phyloP scores from a whole-genome alignment of 1,284 basidiomycete species.

The Bjerkandera adusta region DNA sequence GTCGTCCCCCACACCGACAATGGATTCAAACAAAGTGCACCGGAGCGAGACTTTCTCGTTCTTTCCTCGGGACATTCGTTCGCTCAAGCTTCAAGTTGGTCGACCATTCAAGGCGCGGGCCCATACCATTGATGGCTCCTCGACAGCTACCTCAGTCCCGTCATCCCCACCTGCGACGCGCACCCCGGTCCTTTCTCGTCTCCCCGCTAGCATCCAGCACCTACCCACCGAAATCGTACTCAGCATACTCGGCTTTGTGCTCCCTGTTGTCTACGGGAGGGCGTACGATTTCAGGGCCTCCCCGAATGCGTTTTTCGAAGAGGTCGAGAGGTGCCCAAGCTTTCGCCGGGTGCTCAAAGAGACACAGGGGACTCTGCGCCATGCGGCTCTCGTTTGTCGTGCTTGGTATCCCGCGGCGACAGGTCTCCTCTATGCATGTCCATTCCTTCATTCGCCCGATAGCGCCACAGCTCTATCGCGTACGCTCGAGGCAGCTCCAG shows the following conservation, averaged over 20 bases:
- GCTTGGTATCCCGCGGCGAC: constrained; percentile 13
- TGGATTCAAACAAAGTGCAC: constrained; percentile 10
- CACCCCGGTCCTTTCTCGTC: constrained; percentile 10
- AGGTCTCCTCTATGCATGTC: constrained; percentile 12
- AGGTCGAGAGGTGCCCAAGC: neutral
- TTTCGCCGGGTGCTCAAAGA: constrained; percentile 10
- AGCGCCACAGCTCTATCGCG: constrained; percentile 7
- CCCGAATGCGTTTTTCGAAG: constrained; percentile 10
- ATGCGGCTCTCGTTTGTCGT: constrained; percentile 9
- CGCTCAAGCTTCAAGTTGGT: constrained; percentile 1
- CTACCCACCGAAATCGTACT: constrained; percentile 15
- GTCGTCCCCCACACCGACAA: constrained; percentile 4
- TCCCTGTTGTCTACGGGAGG: constrained; percentile 11
- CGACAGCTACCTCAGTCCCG: constrained; percentile 14
- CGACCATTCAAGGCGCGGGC: constrained; percentile 6
- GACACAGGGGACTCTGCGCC: constrained; percentile 7
- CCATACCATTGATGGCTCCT: constrained; percentile 1
- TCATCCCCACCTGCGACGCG: constrained; percentile 1
- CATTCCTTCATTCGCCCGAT: constrained; percentile 7
- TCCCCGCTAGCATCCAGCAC: constrained; percentile 12
- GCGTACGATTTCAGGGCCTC: constrained; percentile 7
- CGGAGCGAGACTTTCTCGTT: constrained; percentile 4
- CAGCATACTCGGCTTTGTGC: constrained; percentile 12
- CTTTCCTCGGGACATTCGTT: constrained; percentile 6
- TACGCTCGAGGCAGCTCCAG: constrained; percentile 4